These are phyloP conservation scores for Suillus sp. DNA, from an alignment of 768 basidiomycete genomes.

Conservation along the genomic window DNA sequence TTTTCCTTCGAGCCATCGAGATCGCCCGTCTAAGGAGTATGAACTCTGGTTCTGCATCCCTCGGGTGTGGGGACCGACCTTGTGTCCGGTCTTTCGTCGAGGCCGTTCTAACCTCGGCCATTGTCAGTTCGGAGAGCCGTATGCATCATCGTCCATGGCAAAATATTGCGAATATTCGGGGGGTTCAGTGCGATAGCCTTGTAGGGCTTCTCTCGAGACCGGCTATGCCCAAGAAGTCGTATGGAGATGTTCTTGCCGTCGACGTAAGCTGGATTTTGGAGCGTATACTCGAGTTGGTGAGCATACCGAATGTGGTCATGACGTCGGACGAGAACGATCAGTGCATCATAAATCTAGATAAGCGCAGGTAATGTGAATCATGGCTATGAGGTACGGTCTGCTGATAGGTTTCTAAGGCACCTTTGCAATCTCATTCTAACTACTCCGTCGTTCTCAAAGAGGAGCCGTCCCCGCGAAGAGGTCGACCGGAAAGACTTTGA, in stretches of 20 bases:
- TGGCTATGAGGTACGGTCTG: conserved; percentile 1
- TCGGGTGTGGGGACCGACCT: conserved; percentile 53
- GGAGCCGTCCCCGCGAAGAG: conserved; percentile 53
- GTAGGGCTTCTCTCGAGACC: conserved; percentile 56
- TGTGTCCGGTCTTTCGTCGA: conserved; percentile 82
- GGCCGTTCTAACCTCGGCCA: conserved; percentile 70
- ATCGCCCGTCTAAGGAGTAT: conserved; percentile 65
- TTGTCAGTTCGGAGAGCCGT: conserved; percentile 80
- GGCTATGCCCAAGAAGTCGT: conserved; percentile 43
- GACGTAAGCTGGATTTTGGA: conserved; percentile 87
- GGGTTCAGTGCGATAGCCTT: conserved; percentile 63
- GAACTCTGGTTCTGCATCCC: conserved; percentile 38
- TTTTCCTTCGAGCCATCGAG: conserved; percentile 71
- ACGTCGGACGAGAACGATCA: conserved; percentile 53
- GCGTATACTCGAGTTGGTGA: conserved; percentile 77
- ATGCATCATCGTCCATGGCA: conserved; percentile 79
- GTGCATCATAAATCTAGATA: conserved; percentile 77
- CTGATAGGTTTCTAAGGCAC: conserved; percentile 47
- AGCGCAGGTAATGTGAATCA: conserved; percentile 60
- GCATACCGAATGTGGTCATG: conserved; percentile 69
- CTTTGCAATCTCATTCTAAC: conserved; percentile 65
- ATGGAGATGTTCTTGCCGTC: conserved; percentile 58
- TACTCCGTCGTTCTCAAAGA: conserved; percentile 45
- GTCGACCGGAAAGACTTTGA: conserved; percentile 69
- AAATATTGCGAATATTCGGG: conserved; percentile 63